Conservation (phyloP, 2,329 filamentous ascomycete species). For the Helminthosporium solani region DNA sequence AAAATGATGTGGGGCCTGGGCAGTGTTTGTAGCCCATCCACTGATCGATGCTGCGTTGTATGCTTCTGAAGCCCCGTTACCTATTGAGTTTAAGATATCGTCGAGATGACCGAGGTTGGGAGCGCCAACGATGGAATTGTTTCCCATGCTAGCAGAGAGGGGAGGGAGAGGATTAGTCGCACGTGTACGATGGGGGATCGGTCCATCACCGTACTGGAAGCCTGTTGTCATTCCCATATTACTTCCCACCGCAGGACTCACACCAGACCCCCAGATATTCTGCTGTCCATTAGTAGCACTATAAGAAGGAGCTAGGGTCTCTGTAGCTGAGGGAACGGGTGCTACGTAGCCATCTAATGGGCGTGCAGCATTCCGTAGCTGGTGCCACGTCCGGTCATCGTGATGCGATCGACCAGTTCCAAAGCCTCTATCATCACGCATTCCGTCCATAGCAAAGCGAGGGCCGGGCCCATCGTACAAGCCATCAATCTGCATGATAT, state of each 20-base stretch:
- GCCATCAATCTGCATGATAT: constrained; percentile 32
- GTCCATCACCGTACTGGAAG: constrained; percentile 31
- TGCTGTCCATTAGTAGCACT: not conserved
- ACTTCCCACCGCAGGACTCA: not conserved
- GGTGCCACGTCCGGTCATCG: constrained; percentile 16
- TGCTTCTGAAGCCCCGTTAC: not conserved
- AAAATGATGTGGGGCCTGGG: constrained; percentile 9
- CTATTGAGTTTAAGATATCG: not conserved
- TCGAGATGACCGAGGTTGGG: not conserved
- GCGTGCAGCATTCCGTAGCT: not conserved
- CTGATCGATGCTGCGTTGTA: not conserved
- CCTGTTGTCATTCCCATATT: not conserved
- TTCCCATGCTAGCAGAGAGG: not conserved
- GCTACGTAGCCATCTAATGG: not conserved
- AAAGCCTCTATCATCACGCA: not conserved
- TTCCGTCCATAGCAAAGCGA: constrained; percentile 16
- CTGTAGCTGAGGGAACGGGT: not conserved
- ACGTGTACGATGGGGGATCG: constrained; percentile 16
- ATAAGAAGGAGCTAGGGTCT: not conserved
- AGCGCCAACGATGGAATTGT: not conserved
- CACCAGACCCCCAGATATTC: not conserved
- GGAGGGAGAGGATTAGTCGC: not conserved
- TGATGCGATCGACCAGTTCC: constrained; percentile 8
- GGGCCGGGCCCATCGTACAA: constrained; percentile 20
- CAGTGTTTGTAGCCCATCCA: not conserved